phyloP scores from a whole-genome alignment of 345 rosid species.

The Acer negundo region DNA sequence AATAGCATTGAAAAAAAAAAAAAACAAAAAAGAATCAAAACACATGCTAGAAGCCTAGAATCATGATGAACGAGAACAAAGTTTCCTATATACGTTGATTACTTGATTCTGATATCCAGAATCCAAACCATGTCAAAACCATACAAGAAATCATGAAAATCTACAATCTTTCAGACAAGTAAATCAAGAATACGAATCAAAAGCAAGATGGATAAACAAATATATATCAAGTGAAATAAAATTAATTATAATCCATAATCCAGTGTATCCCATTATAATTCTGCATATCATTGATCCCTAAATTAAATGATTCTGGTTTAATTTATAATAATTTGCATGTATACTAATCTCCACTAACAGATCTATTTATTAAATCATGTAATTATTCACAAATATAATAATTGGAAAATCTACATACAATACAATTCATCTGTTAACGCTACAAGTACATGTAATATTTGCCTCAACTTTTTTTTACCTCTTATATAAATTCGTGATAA shows the following conservation, averaged over 20 bases:
- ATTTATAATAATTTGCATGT: not conserved
- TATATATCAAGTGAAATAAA: not conserved
- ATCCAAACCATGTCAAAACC: not conserved
- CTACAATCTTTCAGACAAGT: slow-evolving; percentile 9
- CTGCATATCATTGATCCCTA: not conserved
- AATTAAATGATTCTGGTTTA: not conserved
- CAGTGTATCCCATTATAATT: not conserved
- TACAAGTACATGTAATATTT: no score
- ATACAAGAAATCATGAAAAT: not conserved
- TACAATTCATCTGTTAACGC: no score
- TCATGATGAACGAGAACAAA: not conserved
- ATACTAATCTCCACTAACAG: not conserved
- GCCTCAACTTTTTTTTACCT: no score
- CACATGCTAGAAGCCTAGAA: not conserved
- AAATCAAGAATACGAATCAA: slow-evolving; percentile 13
- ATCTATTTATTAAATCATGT: slow-evolving; percentile 3
- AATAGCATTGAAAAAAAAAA: not conserved
- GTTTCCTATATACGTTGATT: no score
- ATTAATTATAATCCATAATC: not conserved
- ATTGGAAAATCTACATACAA: not conserved
- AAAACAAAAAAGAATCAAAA: no score
- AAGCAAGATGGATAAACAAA: not conserved
- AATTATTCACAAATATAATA: slow-evolving; percentile 9
- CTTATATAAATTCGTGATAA: no score
- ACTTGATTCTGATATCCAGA: no score